phyloP scores from a whole-genome alignment of 108 stramenopile genomes.

The Cyclotella baltica region DNA sequence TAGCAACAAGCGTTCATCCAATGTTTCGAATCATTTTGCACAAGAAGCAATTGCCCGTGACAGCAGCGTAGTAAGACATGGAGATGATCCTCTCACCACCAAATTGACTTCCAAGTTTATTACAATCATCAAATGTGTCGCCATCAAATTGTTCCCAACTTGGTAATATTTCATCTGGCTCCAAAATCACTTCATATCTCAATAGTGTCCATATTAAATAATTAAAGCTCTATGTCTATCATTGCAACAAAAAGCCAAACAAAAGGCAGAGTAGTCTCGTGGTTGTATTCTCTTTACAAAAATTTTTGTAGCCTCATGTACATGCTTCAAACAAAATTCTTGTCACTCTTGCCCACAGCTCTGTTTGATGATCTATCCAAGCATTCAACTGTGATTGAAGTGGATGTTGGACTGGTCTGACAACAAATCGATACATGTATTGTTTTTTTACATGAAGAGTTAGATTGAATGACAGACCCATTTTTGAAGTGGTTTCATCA shows the following conservation, averaged over 20 bases:
- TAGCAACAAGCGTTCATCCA: constrained; percentile 77
- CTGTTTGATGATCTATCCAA: constrained; percentile 51
- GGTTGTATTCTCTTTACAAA: constrained; percentile 27
- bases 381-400: constrained; percentile 61
- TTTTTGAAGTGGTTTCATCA: too few species aligned
- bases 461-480: constrained; percentile 67
- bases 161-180: constrained; percentile 35
- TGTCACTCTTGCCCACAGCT: constrained; percentile 54
- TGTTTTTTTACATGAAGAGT: constrained; percentile 66
- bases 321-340: constrained; percentile 47
- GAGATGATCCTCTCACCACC: background rate
- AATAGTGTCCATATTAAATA: constrained; percentile 57
- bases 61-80: constrained; percentile 16
- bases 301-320: constrained; percentile 32
- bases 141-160: constrained; percentile 38
- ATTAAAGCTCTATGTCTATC: constrained; percentile 52
- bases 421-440: constrained; percentile 70
- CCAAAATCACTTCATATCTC: constrained; percentile 38
- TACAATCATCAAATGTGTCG: background rate
- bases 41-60: constrained; percentile 82
- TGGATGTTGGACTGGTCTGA: constrained; percentile 75
- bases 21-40: constrained; percentile 87
- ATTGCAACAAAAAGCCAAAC: constrained; percentile 67
- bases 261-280: constrained; percentile 75
- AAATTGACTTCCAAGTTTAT: constrained; percentile 33